These are phyloP conservation scores for Trichocladium uniseriatum DNA, from an alignment of 495 filamentous ascomycete genomes.

Conservation along the genomic window DNA sequence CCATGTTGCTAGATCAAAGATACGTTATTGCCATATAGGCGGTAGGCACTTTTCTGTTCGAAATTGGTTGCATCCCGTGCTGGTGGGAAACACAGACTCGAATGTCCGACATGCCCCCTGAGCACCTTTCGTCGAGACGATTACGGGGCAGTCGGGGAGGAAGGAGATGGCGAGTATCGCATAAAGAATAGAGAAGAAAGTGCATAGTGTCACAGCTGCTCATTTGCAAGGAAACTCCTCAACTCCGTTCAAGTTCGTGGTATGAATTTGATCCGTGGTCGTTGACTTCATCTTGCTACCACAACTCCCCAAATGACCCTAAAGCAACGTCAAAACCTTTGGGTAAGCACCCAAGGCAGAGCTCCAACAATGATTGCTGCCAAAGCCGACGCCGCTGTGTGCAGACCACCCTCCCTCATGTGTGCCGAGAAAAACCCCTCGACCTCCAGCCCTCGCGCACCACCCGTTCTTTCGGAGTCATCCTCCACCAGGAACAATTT, in stretches of 20 bases:
- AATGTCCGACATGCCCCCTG: too few relatives aligned
- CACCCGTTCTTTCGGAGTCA: background rate
- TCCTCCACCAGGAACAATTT: background rate
- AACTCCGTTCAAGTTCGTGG: background rate
- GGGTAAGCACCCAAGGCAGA: background rate
- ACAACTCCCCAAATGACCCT: conserved; percentile 2
- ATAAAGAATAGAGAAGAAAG: background rate
- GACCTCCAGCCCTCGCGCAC: background rate
- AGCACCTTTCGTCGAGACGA: too few relatives aligned
- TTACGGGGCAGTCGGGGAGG: too few relatives aligned
- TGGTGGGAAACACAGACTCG: too few relatives aligned
- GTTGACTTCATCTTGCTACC: conserved; percentile 14
- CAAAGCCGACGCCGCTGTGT: conserved; percentile 13
- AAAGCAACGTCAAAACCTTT: conserved; percentile 7
- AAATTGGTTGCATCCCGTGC: too few relatives aligned
- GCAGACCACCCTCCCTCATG: conserved; percentile 6
- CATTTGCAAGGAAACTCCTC: conserved; percentile 1
- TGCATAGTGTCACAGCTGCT: background rate
- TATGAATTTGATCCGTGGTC: conserved; percentile 13
- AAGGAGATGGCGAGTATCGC: too few relatives aligned
- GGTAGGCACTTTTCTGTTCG: too few relatives aligned
- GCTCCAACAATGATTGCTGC: background rate
- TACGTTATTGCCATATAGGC: too few relatives aligned
- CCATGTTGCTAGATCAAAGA: too few relatives aligned
- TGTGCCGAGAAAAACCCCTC: background rate